A percentile compares a stretch with the other conserved stretches of the same genome.
Conservation (phyloP, 202 grass and related monocot genomes). For the Miscanthus sacchariflorus region DNA sequence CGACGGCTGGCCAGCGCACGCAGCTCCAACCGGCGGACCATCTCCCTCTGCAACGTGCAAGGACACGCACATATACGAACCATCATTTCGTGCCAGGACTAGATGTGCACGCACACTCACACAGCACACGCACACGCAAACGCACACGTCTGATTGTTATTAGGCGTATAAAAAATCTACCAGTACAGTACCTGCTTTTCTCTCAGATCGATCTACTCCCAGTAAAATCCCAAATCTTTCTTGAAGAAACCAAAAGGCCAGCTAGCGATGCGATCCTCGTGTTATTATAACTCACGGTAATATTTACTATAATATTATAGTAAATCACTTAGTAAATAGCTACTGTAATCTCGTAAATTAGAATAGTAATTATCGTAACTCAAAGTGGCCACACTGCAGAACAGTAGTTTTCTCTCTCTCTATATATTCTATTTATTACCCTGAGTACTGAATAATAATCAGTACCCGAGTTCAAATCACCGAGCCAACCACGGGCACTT, state of each 20-base stretch:
- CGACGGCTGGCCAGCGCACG: neutral
- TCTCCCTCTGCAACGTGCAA: constrained; percentile 12
- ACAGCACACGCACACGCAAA: no score
- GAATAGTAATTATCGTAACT: no score
- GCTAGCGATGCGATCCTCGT: neutral
- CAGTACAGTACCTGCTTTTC: constrained; percentile 33
- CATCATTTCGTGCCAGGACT: constrained; percentile 46
- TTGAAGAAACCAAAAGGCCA: constrained; percentile 27
- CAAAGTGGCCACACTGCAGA: no score
- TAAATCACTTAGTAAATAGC: no score
- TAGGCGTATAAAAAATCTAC: neutral
- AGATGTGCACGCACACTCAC: neutral
- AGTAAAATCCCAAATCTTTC: constrained; percentile 48
- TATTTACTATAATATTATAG: no score
- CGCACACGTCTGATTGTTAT: neutral
- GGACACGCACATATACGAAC: neutral
- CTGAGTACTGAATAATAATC: no score
- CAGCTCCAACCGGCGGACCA: neutral
- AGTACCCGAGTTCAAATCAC: no score
- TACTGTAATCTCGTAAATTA: no score
- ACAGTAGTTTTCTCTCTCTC: no score
- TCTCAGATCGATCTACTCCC: neutral
- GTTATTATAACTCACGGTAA: no score
- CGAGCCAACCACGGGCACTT: no score
- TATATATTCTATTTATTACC: no score